Conservation (phyloP, 1,139 yeast species). For the Dujonia santamariae region DNA sequence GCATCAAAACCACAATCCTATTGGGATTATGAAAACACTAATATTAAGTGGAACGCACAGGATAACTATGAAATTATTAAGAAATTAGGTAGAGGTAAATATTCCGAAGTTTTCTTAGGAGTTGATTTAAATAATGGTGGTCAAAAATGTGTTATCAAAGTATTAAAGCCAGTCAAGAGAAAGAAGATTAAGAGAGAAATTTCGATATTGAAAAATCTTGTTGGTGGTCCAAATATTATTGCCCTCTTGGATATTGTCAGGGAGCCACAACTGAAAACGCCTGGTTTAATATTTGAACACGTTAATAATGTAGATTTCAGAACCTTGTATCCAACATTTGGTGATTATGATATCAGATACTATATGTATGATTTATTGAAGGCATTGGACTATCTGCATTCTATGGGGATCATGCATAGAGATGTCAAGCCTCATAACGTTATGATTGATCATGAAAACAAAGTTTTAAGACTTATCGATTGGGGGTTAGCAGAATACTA, state of each 20-base stretch:
- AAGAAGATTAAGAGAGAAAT: slow-evolving; percentile 96
- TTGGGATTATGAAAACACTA: slow-evolving; percentile 48
- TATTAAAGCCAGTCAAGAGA: slow-evolving; percentile 92
- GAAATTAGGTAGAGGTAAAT: slow-evolving; percentile 48
- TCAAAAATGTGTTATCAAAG: slow-evolving; percentile 76
- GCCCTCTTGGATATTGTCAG: slow-evolving; percentile 81
- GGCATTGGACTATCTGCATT: slow-evolving; percentile 92
- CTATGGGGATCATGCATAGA: slow-evolving; percentile 98
- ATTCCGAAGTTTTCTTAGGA: slow-evolving; percentile 46
- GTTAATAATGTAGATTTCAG: slow-evolving; percentile 90
- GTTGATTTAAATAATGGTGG: slow-evolving; percentile 28
- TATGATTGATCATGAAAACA: slow-evolving; percentile 88
- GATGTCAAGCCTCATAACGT: slow-evolving; percentile 99
- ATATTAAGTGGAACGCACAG: slow-evolving; percentile 45
- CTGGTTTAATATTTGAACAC: slow-evolving; percentile 89
- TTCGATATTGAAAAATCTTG: slow-evolving; percentile 83
- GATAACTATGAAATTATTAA: slow-evolving; percentile 46
- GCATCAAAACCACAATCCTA: slow-evolving; percentile 42
- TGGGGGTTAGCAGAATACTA: slow-evolving; percentile 99
- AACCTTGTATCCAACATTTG: slow-evolving; percentile 84
- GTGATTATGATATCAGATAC: slow-evolving; percentile 77
- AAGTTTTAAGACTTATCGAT: slow-evolving; percentile 79
- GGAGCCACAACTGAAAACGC: slow-evolving; percentile 88
- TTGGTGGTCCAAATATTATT: slow-evolving; percentile 83
- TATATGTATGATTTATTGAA: slow-evolving; percentile 85